Evolutionary conservation across 345 rosid genomes (phyloP).

Genomic region (Aegle marmelos): DNA sequence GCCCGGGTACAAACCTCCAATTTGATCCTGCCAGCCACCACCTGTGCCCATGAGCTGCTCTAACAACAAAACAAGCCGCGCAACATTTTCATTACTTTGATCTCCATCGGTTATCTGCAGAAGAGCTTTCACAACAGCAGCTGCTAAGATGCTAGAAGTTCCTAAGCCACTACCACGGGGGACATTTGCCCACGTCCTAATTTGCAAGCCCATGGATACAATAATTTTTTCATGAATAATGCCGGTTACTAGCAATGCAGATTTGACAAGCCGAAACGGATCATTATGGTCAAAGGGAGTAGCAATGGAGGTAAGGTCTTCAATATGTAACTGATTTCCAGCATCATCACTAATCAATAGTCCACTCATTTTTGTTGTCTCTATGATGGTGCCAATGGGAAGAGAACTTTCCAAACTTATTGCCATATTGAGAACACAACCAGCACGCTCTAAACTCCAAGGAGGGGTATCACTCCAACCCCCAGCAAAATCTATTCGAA

Average conservation of each 20-base stretch:
- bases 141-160: slow-evolving; percentile 95
- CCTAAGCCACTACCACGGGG: slow-evolving; percentile 98
- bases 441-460: slow-evolving; percentile 96
- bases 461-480: slow-evolving; percentile 99
- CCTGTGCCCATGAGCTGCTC: slow-evolving; percentile 99
- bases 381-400: slow-evolving; percentile 81
- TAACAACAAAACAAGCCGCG: slow-evolving; percentile 82
- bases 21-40: slow-evolving; percentile 99
- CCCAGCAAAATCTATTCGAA: slow-evolving; percentile 93
- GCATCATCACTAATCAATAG: slow-evolving; percentile 68
- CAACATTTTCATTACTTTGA: slow-evolving; percentile 76
- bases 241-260: slow-evolving; percentile 83
- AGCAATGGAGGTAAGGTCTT: slow-evolving; percentile 47
- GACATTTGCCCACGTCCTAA: slow-evolving; percentile 88
- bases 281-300: slow-evolving; percentile 66
- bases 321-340: slow-evolving; percentile 52
- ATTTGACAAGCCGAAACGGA: slow-evolving; percentile 45
- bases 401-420: slow-evolving; percentile 75
- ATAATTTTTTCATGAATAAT: slow-evolving; percentile 42
- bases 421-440: slow-evolving; percentile 93
- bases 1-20: slow-evolving; percentile 89
- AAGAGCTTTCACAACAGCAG: slow-evolving; percentile 91
- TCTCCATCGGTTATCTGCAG: slow-evolving; percentile 72
- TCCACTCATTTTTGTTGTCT: slow-evolving; percentile 58
- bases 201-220: slow-evolving; percentile 48